Base-by-base conservation (phyloP, 2,329 filamentous ascomycete species). In the Nothopassalora personata region DNA sequence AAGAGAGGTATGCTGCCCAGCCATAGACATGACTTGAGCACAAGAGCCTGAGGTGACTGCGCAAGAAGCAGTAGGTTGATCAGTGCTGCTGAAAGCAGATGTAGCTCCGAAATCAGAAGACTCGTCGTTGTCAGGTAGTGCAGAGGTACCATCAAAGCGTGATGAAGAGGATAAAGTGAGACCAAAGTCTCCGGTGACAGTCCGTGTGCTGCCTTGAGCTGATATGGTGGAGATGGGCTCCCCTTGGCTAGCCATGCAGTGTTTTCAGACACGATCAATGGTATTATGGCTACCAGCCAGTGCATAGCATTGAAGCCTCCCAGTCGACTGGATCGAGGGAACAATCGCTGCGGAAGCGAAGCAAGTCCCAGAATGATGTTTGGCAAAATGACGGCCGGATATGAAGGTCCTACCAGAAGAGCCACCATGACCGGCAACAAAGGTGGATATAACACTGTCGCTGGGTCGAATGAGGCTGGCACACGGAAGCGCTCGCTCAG, bases 121-220 rank as follows among this genome's bases (percentile, higher is more conserved):
- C 92, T 97, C 1, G 91, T 96, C 0, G 90, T 93, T 1, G 92
- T 93, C 62, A 97, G 81, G 70, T 89, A 86, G 67, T 90, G 85
- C 57, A 97, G 73, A 31, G 89, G 84, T 31, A 82, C 79, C 70
- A 90, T 85, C 27, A 96, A 77, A 31, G 86, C 86, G 73, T 90
- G 88, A 69, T 97, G 92, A 48, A 97, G 78, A 15, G 93, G 90
- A 71, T 93, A 96, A 58, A 97, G 74, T 58, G 89, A 77, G 30
- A 83, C 78, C 34, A 87, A 74, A 8, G 77, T 77, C 72, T 91
- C 88, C 28, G 80, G 75, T 52, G 83, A 73, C 19, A 68, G 39
- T 11, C 65, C 64, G 9, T 46, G 36, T 10, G 63, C 50, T 64
- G 62, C 56, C 18, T 62, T 65, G 10, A 61, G 54, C 11, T 53